Conservation (phyloP, 2,329 filamentous ascomycete species). For the Phialophora verrucosa region DNA sequence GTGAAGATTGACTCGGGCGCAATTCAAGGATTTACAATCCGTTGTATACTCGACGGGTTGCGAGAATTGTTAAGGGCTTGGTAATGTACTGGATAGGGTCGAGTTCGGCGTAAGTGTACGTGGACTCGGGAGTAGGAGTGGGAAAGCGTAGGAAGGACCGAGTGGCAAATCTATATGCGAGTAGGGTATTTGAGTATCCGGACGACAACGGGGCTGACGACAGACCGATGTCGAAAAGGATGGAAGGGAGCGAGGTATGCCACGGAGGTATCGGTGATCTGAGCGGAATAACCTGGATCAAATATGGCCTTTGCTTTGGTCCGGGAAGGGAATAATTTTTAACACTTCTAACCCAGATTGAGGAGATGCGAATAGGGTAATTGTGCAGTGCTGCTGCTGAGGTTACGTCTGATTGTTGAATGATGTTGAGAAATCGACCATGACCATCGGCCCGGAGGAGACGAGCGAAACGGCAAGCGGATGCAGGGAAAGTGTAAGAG, state of each 20-base stretch:
- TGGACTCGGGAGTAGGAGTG: conserved; percentile 25
- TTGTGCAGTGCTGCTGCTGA: conserved; percentile 22
- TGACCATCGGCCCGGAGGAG: conserved; percentile 22
- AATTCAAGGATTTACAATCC: conserved; percentile 7
- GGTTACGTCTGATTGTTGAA: conserved; percentile 22
- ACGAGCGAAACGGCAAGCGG: conserved; percentile 15
- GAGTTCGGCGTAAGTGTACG: conserved; percentile 20
- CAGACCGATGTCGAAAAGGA: conserved; percentile 26
- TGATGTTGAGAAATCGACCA: conserved; percentile 21
- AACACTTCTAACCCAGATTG: background rate
- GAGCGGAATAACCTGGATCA: conserved; percentile 14
- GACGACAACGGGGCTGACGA: conserved; percentile 24
- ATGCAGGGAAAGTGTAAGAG: conserved; percentile 19
- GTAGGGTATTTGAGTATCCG: conserved; percentile 30
- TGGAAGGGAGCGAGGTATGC: conserved; percentile 26
- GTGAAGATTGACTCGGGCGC: conserved; percentile 21
- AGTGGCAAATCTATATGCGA: conserved; percentile 35
- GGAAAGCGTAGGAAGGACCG: conserved; percentile 19
- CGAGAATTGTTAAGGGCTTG: conserved; percentile 19
- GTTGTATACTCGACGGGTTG: conserved; percentile 29
- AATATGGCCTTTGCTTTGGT: conserved; percentile 22
- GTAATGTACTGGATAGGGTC: conserved; percentile 20
- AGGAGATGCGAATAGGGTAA: conserved; percentile 16
- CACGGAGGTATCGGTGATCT: conserved; percentile 28
- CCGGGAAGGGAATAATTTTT: conserved; percentile 17